A percentile compares a stretch with the other conserved stretches of the same genome.
phyloP scores from a whole-genome alignment of 2,329 filamentous ascomycete species.

The Aspergillus sp. region DNA sequence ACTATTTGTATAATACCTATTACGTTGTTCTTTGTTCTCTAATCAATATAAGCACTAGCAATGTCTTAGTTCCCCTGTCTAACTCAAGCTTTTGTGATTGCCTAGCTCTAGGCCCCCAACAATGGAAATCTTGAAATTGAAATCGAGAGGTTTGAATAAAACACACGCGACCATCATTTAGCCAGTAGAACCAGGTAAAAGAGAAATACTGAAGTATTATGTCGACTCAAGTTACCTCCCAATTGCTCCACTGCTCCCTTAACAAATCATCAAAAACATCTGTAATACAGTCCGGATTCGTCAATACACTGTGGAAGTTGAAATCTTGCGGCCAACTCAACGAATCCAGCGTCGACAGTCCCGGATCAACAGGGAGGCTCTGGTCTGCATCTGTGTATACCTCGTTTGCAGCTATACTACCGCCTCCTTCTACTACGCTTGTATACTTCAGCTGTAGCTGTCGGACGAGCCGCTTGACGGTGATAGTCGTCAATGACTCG shows the following conservation, averaged over 20 bases:
- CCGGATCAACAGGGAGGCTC: neutral
- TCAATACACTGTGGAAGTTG: neutral
- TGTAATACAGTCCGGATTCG: neutral
- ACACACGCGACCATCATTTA: no score
- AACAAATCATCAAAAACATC: neutral
- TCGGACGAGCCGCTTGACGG: neutral
- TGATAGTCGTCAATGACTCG: neutral
- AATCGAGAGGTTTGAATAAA: no score
- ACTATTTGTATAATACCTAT: no score
- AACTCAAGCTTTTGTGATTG: no score
- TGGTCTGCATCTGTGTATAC: neutral
- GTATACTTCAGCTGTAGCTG: neutral
- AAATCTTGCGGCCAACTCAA: neutral
- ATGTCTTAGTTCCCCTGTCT: no score
- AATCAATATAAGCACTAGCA: no score
- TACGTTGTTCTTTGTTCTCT: no score
- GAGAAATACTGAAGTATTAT: no score
- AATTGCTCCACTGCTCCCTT: neutral
- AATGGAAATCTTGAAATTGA: no score
- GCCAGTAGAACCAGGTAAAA: no score
- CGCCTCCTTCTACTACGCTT: neutral
- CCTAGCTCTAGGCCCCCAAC: no score
- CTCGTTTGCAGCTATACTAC: neutral
- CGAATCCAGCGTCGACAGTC: neutral
- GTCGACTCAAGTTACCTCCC: neutral